phyloP scores from a whole-genome alignment of 345 rosid species.

The Odontarrhena argentea region DNA sequence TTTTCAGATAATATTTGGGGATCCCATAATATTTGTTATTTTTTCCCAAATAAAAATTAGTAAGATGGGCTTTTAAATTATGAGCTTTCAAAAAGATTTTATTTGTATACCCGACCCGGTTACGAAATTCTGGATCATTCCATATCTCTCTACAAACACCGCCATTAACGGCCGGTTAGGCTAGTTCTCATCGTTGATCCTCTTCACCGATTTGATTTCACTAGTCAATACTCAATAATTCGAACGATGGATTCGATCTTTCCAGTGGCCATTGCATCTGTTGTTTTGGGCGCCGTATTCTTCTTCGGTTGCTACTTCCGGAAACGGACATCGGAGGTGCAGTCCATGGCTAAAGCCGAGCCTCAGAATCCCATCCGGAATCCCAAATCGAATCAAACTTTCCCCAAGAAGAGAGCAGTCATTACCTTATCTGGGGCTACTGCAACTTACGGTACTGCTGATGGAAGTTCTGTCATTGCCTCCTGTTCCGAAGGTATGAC shows the following conservation, averaged over 20 bases:
- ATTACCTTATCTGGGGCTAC: slow-evolving; percentile 69
- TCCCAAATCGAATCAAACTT: slow-evolving; percentile 47
- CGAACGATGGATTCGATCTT: slow-evolving; percentile 65
- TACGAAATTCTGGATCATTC: neutral
- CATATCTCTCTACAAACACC: slow-evolving; percentile 9
- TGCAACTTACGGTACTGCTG: slow-evolving; percentile 84
- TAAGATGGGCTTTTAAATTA: no score
- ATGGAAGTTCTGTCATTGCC: slow-evolving; percentile 79
- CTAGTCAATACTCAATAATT: no score
- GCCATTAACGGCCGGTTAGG: slow-evolving; percentile 29
- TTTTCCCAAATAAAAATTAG: no score
- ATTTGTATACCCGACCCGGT: slow-evolving; percentile 15
- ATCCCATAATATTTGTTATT: no score
- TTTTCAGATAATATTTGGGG: no score
- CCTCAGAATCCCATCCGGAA: slow-evolving; percentile 61
- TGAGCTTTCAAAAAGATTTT: no score
- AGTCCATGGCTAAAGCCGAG: slow-evolving; percentile 65
- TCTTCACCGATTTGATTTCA: slow-evolving; percentile 6
- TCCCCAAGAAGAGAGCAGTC: slow-evolving; percentile 59
- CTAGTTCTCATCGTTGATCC: slow-evolving; percentile 7
- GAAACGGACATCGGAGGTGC: slow-evolving; percentile 78
- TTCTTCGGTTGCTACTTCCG: slow-evolving; percentile 80
- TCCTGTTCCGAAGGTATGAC: slow-evolving; percentile 88
- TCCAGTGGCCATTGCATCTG: slow-evolving; percentile 52
- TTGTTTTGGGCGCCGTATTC: slow-evolving; percentile 60